Evolutionary conservation across 345 rosid species (phyloP).

Genomic region (Corymbia maculata): DNA sequence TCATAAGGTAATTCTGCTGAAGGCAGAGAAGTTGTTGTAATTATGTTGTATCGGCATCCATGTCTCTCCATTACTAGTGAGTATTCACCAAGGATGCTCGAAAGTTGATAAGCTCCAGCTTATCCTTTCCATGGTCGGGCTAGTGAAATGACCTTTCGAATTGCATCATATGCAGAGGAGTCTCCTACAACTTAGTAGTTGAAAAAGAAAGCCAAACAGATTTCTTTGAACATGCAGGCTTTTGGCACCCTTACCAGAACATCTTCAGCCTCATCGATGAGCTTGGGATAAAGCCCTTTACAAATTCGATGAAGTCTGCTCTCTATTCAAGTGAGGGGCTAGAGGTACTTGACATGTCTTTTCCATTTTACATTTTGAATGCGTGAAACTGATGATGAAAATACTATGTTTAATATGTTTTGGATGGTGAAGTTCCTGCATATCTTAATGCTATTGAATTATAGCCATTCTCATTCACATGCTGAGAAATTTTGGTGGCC

Average conservation of each 20-base stretch:
- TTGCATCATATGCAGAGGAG: neutral
- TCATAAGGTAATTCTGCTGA: neutral
- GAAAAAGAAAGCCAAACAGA: neutral
- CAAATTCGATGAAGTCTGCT: conserved; percentile 33
- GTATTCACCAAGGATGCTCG: neutral
- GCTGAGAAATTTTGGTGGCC: neutral
- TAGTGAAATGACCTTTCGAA: neutral
- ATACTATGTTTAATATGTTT: neutral
- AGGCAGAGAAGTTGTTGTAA: neutral
- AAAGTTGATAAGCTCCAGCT: neutral
- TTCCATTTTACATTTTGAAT: neutral
- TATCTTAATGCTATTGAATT: neutral
- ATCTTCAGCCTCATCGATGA: conserved; percentile 42
- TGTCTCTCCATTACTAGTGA: neutral
- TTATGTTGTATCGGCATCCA: neutral
- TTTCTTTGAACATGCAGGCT: conserved; percentile 20
- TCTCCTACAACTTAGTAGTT: neutral
- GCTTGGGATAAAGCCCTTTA: conserved; percentile 41
- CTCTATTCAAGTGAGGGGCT: conserved; percentile 31
- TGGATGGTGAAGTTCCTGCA: neutral
- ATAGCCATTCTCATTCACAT: neutral
- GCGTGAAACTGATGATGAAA: neutral
- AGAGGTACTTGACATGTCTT: conserved; percentile 20
- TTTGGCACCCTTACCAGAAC: conserved; percentile 47
- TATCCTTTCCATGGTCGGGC: neutral